Base-by-base conservation (phyloP, 2,329 filamentous ascomycete species). In the Colletotrichum horii region DNA sequence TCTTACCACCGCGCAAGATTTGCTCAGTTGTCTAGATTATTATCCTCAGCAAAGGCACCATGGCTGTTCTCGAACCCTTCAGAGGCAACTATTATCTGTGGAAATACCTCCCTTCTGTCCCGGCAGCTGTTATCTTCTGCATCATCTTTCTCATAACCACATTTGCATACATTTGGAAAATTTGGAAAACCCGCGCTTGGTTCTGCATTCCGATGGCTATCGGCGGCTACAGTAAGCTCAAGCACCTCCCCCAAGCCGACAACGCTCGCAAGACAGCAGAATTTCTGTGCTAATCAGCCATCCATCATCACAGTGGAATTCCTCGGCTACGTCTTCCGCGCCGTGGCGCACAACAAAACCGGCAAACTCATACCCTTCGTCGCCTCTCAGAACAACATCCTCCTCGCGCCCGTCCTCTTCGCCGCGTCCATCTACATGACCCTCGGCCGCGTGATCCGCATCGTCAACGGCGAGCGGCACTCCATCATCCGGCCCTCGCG, bases 341-440 rank as follows among this genome's bases (percentile, higher is more conserved):
- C 74, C 11, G 75, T 77, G 6, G 81, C 74, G 22, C 76, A 69
- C 48, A 78, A 73, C 71, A 78, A 55, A 66, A 84, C 68, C 26
- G 79, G 68, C 22, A 60, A 76, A 19, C 78, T 80, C 16, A 77
- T 77, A 22, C 81, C 80, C 2, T 86, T 80, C 71, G 78, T 84
- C 58, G 72, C 83, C 16, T 83, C 85, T 74, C 76, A 78, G 1
- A 70, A 83, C 24, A 79, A 83, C 24, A 77, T 84, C 22, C 78
- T 85, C 7, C 34, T 75, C 14, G 67, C 56, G 26, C 88, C 88
- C 0, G 83, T 85, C 15, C 82, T 89, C 34, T 88, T 86, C 79
- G 87, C 88, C 34, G 88, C 88, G 4, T 84, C 86, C 11, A 85
- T 89, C 66, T 90, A 90, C 83, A 89, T 89, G 87, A 83, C 84